Evolutionary conservation across 805 yeast species (phyloP), one percentile per base, ranked within the genome.

Genomic region (Starmerella potacharoeniae): DNA sequence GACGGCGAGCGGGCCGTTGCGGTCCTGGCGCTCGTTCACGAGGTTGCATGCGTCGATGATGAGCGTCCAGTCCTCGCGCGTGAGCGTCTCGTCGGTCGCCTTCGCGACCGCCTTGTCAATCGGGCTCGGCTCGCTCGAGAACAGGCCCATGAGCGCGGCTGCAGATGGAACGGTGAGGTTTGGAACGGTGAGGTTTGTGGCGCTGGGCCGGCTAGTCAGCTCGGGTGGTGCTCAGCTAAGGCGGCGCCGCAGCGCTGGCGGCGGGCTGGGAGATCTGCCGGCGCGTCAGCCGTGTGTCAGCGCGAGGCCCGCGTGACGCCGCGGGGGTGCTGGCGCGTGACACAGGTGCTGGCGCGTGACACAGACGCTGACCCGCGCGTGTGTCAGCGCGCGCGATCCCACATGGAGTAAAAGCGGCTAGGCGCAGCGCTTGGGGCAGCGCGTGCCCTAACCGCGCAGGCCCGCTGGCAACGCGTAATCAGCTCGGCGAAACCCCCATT

Each of bases 51-150:
- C 86, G 51, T 77, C 82, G 16, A 85, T 66, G 37, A 84, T 75
- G 53, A 70, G 72, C 50, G 77, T 79, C 83, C 86, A 85, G 69
- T 85, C 83, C 64, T 85, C 93, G 13, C 77, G 71, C 4, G 82
- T 75, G 37, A 83, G 71, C 14, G 76, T 75, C 36, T 82, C 77
- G 59, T 80, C 82, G 0, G 93, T 85, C 17, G 90, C 87, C 65
- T 75, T 75, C 17, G 49, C 51, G 7, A 65, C 63, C 6, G 62
- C 58, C 37, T 58, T 57, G 37, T 66, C 69, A 35, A 67, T 45
- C 34, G 60, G 49, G 13, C 52, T 6, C 43, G 54, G 52, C 31
- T 56, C 62, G 43, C 55, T 54, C 30, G 52, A 22, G 34, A 60
- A 60, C 10, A 58, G 41, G 4, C 62, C 61, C 60, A 60, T 60